Evolutionary conservation across 257 asterid species (phyloP).

Genomic region (Linaria vulgaris): DNA sequence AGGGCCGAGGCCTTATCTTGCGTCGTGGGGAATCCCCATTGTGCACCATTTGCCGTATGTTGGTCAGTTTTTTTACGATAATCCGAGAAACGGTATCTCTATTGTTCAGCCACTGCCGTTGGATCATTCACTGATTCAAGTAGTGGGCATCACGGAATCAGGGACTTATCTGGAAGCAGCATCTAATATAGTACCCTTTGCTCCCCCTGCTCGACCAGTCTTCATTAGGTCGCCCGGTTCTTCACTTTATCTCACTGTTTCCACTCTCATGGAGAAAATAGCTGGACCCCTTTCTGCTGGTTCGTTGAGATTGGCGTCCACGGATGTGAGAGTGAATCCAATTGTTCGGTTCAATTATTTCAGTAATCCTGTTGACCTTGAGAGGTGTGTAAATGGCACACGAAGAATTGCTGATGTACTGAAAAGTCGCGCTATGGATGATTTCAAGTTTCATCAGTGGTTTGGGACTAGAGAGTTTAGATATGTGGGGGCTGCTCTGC

Average conservation of each 20-base stretch:
- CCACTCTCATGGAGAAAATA: slow-evolving; percentile 86
- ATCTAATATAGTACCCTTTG: slow-evolving; percentile 72
- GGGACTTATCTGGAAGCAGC: slow-evolving; percentile 88
- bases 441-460: slow-evolving; percentile 53
- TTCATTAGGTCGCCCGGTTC: slow-evolving; percentile 43
- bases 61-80: slow-evolving; percentile 76
- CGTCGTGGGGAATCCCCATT: slow-evolving; percentile 88
- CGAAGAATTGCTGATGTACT: slow-evolving; percentile 59
- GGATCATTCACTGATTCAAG: slow-evolving; percentile 83
- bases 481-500: slow-evolving; percentile 70
- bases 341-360: slow-evolving; percentile 77
- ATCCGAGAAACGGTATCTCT: slow-evolving; percentile 93
- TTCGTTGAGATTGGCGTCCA: slow-evolving; percentile 70
- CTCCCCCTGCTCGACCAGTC: slow-evolving; percentile 51
- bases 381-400: slow-evolving; percentile 67
- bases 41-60: slow-evolving; percentile 65
- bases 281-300: slow-evolving; percentile 74
- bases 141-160: slow-evolving; percentile 68
- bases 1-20: slow-evolving; percentile 77
- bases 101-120: slow-evolving; percentile 68
- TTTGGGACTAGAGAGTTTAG: slow-evolving; percentile 65
- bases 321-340: slow-evolving; percentile 68
- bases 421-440: slow-evolving; percentile 59
- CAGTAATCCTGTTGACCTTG: slow-evolving; percentile 47
- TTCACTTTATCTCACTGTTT: slow-evolving; percentile 67